Evolutionary conservation across 2,329 filamentous ascomycete species (phyloP), one percentile per base, ranked within the genome.

Genomic region (Sphaerulina musiva): DNA sequence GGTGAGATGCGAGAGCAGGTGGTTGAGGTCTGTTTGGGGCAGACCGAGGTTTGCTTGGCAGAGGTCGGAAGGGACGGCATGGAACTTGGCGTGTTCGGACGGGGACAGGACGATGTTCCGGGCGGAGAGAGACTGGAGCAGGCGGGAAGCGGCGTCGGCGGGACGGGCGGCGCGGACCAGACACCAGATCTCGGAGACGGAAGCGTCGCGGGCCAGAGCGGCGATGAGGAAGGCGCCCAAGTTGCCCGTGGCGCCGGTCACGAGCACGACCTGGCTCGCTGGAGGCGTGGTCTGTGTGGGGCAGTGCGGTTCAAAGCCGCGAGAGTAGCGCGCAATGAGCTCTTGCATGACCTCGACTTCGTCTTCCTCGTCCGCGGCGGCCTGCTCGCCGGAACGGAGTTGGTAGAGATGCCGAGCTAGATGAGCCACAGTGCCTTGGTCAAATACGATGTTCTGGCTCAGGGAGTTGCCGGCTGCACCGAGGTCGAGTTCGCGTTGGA

Each of bases 241-340:
- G 0, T 81, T 83, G 1, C 84, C 84, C 0, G 84, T 86, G 0
- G 79, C 77, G 1, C 84, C 84, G 0, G 84, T 86, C 1, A 86
- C 54, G 17, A 65, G 45, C 1, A 58, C 41, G 40, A 52, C 29
- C 51, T 47, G 23, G 51, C 51, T 41, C 54, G 39, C 23, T 20
- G 14, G 29, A 32, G 23, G 14, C 39, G 53, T 10, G 54, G 46
- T n/a, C 53, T 40, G 2, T 59, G 59, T 55, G 62, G 31, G 47
- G 53, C 63, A 42, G 51, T 68, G 67, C 14, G 49, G 34, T 5
- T 62, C 53, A 55, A 78, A 75, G 4, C 26, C 5, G 26, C 55
- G 55, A 0, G 72, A 73, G 63, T 77, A 76, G 53, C 72, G 73
- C 7, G 68, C 59, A 47, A 81, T 73, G n/a, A 81, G 62, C 1